These are phyloP conservation scores for Penicillium hesseltinei DNA, from an alignment of 2,329 filamentous ascomycete genomes.

Conservation along the genomic window DNA sequence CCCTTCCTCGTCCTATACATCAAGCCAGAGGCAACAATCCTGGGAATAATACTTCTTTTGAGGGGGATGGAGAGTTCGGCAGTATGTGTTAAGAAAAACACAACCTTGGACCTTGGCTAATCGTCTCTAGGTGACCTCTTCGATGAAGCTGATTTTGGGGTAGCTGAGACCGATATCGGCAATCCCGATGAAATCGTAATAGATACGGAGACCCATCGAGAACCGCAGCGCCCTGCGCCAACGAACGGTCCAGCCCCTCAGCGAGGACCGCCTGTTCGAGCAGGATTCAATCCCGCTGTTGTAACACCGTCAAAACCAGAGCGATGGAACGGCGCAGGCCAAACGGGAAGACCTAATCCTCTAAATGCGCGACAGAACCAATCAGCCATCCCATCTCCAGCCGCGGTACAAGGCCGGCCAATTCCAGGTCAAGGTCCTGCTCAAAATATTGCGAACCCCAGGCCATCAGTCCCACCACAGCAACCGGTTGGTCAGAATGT, in stretches of 20 bases:
- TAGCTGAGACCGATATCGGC: conserved; percentile 56
- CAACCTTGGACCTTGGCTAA: conserved; percentile 16
- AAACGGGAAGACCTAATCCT: conserved; percentile 24
- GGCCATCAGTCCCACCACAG: conserved; percentile 20
- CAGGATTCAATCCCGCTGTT: conserved; percentile 24
- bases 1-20: conserved; percentile 35
- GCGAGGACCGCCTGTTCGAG: conserved; percentile 19
- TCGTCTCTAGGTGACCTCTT: conserved; percentile 56
- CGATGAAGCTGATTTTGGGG: conserved; percentile 73
- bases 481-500: conserved; percentile 11
- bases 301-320: conserved; percentile 43
- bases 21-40: conserved; percentile 31
- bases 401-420: conserved; percentile 17
- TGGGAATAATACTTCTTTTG: conserved; percentile 32
- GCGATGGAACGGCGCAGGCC: conserved; percentile 27
- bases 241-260: conserved; percentile 22
- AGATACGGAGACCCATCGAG: conserved; percentile 32
- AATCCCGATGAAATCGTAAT: conserved; percentile 76
- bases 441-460: conserved; percentile 22
- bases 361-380: conserved; percentile 24
- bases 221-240: conserved; percentile 28
- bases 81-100: conserved; percentile 29
- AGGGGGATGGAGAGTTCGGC: conserved; percentile 44
- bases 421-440: conserved; percentile 18
- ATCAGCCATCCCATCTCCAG: conserved; percentile 15